Conservation (phyloP, 2,329 filamentous ascomycete species). For the Diplodia sapinea region DNA sequence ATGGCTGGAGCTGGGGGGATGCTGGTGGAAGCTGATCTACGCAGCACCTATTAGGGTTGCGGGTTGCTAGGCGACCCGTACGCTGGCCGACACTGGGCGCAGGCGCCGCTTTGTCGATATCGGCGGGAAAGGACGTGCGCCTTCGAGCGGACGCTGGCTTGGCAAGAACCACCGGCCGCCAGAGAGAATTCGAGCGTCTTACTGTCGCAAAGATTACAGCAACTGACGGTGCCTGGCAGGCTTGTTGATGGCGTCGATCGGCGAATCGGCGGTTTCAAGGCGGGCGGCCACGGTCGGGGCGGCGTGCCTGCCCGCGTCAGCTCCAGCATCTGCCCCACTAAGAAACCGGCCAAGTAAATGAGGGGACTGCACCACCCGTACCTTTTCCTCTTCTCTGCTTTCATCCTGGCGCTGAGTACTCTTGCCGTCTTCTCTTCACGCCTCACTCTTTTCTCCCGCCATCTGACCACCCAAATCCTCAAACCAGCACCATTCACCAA, state of each 20-base stretch:
- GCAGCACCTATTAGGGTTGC: constrained; percentile 24
- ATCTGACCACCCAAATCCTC: constrained; percentile 32
- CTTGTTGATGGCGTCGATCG: constrained; percentile 23
- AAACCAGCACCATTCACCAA: constrained; percentile 33
- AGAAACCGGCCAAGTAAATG: constrained; percentile 29
- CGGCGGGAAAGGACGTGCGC: constrained; percentile 3
- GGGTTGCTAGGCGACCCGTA: constrained; percentile 29
- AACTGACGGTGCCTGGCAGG: neutral
- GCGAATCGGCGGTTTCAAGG: constrained; percentile 29
- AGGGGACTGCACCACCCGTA: constrained; percentile 26
- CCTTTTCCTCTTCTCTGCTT: constrained; percentile 41
- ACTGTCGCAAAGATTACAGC: neutral
- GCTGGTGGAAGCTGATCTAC: constrained; percentile 21
- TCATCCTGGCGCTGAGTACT: constrained; percentile 38
- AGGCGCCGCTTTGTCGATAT: constrained; percentile 24
- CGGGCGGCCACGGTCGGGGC: neutral
- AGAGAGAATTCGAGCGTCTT: neutral
- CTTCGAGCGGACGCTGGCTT: neutral
- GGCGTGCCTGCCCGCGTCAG: constrained; percentile 23
- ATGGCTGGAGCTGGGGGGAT: constrained; percentile 35
- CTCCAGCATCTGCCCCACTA: constrained; percentile 30
- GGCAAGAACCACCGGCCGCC: neutral
- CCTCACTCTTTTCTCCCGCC: constrained; percentile 32
- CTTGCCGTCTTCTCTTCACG: constrained; percentile 35
- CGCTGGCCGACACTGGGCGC: constrained; percentile 6